phyloP scores from a whole-genome alignment of 768 basidiomycete genomes.

The Collybia sp. region DNA sequence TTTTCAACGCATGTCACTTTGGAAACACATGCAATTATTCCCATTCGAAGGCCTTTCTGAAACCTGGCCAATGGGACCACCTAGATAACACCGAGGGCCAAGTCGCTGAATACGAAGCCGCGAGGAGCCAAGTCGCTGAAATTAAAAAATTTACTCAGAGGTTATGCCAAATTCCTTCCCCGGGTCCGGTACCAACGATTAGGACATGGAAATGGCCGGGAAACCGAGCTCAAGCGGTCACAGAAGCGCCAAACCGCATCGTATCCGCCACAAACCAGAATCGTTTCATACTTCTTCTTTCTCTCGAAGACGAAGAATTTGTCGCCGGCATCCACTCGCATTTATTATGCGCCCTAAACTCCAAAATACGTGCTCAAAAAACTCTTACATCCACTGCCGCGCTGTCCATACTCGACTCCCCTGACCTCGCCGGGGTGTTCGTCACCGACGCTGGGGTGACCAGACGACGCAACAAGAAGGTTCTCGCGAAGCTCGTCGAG shows the following conservation, averaged over 20 bases:
- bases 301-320: conserved; percentile 10
- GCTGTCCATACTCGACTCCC: conserved; percentile 17
- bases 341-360: conserved; percentile 15
- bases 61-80: conserved; percentile 42
- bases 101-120: not conserved
- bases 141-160: not conserved
- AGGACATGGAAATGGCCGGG: no score
- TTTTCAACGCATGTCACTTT: conserved; percentile 30
- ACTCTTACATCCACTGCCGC: conserved; percentile 8
- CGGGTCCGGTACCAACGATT: no score
- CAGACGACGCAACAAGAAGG: conserved; percentile 13
- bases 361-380: conserved; percentile 12
- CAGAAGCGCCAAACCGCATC: no score
- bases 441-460: conserved; percentile 27
- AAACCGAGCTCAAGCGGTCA: no score
- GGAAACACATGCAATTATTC: conserved; percentile 42
- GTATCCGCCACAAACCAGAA: not conserved
- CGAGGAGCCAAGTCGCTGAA: not conserved
- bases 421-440: conserved; percentile 27
- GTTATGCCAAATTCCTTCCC: no score
- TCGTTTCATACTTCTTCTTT: conserved; percentile 20
- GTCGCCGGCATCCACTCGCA: conserved; percentile 9
- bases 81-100: conserved; percentile 1
- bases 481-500: conserved; percentile 23
- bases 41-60: conserved; percentile 42